Evolutionary conservation across 2,329 filamentous ascomycete genomes (phyloP), one percentile per base, ranked within the genome.

Genomic region (Colletotrichum melonis): DNA sequence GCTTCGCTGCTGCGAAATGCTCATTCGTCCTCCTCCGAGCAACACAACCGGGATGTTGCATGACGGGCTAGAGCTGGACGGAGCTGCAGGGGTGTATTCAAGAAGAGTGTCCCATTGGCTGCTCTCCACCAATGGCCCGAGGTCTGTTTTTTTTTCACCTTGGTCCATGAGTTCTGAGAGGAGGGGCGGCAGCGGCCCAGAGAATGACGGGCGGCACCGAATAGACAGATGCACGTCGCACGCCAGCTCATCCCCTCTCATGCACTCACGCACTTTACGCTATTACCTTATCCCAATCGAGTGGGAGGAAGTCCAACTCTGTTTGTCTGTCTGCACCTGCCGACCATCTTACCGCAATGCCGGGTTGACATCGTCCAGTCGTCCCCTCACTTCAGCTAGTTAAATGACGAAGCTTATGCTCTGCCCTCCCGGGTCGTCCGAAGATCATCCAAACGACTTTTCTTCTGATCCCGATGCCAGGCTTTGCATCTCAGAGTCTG

Each of bases 31-130:
- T 8, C 16, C 38, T 42, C 5, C 38, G 58, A 58, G 28, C 59
- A 35, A 26, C 52, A 64, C 28, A 67, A 66, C 71, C 49, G 49
- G 71, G 71, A 71, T 73, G 35, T 62, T 66, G 67, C 67, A 62
- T 57, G 60, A 66, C 26, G 67, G 56, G 49, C 60, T 71, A 69
- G 35, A 66, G 71, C 67, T 71, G 62, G 49, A 62, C 46, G 62
- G 49, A 73, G 71, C 71, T 71, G 62, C 71, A 73, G 67, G 71
- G 71, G 56, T 71, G 60, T 63, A 19, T 16, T 16, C 26, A 71
- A 19, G 2, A n/a, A 4, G 46, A 46, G 24, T 24, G 22, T 16
- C 2, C 66, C 60, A 71, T 73, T 73, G 71, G 70, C 22, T 46
- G 14, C 19, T 16, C 4, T 11, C 30, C 19, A 9, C 22, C 46